Evolutionary conservation across 495 filamentous ascomycete genomes (phyloP), one percentile per base, ranked within the genome.

Genomic region (Xylaria curta): DNA sequence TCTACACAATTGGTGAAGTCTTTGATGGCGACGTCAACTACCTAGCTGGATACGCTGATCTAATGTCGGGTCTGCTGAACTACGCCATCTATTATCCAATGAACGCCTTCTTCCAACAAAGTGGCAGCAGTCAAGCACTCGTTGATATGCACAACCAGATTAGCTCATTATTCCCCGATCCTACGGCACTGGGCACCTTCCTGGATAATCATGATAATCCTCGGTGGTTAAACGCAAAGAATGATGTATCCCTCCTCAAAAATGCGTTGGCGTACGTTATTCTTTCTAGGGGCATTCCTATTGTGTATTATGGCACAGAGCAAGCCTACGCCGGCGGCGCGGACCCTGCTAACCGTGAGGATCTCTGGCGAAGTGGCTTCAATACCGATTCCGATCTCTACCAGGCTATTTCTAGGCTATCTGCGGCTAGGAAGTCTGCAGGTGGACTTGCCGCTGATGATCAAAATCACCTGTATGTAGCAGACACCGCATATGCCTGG

Each of bases 201-300:
- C 70, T 90, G 17, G 93, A 95, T 74, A 97, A 97, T 75, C 93
- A 97, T 75, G 93, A 97, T 78, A 86, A 89, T 24, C 81, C 87
- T 3, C 87, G 92, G 4, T 93, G 93, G 78, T 81, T 91, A 6
- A 89, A 84, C 42, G 74, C 80, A 56, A 89, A 86, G 36, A 77
- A 81, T 13, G 89, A 91, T 73, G 83, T 85, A 51, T 81, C 89
- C 3, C 84, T 91, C 4, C 84, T 89, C 38, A 89, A 89, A 78
- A 92, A 95, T 76, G 90, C 87, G 3, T 88, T 93, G 68, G 86
- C 91, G 0, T 93, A 91, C 76, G 90, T 86, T 26, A 87, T 95
- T 66, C 88, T 97, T 66, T 93, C 70, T 33, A 2, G 81, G 73
- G 82, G 83, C 33, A 82, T 84, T 62, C 83, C 83, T 2, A 83